Conservation (phyloP, 225 moss, liverwort and hornwort genomes). For the Asterella californica region DNA sequence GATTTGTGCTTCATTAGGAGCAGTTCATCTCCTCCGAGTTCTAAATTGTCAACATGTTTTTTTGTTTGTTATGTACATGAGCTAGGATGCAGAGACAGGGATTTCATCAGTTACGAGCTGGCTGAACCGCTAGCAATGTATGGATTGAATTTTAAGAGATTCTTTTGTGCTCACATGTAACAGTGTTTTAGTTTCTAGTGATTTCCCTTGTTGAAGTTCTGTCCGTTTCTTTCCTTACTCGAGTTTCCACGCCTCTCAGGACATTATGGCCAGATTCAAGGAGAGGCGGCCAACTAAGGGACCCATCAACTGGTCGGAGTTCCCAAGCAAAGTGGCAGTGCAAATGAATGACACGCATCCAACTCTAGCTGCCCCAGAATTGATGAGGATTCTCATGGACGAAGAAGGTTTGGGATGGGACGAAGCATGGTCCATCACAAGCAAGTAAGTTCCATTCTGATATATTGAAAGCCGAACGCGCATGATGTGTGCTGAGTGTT, state of each 20-base stretch:
- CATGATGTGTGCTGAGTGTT: neutral
- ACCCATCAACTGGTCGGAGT: constrained; percentile 41
- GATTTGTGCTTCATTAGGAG: neutral
- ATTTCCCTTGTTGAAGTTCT: neutral
- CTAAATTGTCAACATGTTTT: neutral
- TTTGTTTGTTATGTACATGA: neutral
- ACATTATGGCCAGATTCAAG: constrained; percentile 66
- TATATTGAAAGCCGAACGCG: neutral
- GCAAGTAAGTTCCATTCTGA: constrained; percentile 24
- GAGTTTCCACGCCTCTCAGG: constrained; percentile 30
- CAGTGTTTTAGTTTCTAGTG: neutral
- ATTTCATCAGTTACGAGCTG: neutral
- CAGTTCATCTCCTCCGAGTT: neutral
- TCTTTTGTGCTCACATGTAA: no score
- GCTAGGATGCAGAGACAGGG: neutral
- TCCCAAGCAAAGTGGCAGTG: constrained; percentile 69
- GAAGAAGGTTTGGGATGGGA: constrained; percentile 66
- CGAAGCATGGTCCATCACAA: constrained; percentile 68
- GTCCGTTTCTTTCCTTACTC: neutral
- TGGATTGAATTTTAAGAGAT: neutral
- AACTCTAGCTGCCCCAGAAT: constrained; percentile 75
- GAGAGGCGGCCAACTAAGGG: constrained; percentile 38
- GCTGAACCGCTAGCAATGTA: neutral
- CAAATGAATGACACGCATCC: constrained; percentile 96
- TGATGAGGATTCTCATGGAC: constrained; percentile 79